Conservation (phyloP, 129 eudicot genomes). For the Escallonia herrerae region DNA sequence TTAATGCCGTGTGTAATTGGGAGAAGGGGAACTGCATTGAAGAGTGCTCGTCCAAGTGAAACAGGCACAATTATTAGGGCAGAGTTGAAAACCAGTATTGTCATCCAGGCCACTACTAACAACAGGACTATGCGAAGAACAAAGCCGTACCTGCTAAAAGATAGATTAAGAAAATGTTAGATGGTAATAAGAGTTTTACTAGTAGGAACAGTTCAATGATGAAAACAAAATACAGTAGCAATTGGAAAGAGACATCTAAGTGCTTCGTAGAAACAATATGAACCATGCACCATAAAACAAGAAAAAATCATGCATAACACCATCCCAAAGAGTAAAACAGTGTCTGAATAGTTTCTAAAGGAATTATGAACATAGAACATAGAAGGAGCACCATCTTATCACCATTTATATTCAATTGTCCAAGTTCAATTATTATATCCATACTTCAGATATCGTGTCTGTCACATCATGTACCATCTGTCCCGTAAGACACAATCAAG, state of each 20-base stretch:
- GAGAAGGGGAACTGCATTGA: conserved; percentile 75
- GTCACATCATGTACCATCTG: too few species aligned
- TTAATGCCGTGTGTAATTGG: conserved; percentile 89
- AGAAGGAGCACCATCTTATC: too few species aligned
- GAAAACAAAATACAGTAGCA: not conserved
- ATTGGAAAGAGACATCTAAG: not conserved
- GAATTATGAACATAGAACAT: too few species aligned
- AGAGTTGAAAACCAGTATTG: conserved; percentile 63
- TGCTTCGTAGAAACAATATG: not conserved
- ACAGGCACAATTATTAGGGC: conserved; percentile 68
- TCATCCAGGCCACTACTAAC: conserved; percentile 85
- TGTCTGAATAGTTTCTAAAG: too few species aligned
- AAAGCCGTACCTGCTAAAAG: conserved; percentile 63
- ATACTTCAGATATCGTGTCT: too few species aligned
- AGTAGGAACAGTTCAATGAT: not conserved
- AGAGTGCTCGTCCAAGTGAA: conserved; percentile 72
- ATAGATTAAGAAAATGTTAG: conserved; percentile 9
- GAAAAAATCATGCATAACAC: not conserved
- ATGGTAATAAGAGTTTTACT: not conserved
- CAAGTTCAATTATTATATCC: too few species aligned
- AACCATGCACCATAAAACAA: not conserved
- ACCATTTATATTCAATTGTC: too few species aligned
- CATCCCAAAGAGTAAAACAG: not conserved
- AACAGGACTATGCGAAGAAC: conserved; percentile 71
- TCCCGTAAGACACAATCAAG: too few species aligned